These are phyloP conservation scores for Cercospora sp. DNA, from an alignment of 2,329 filamentous ascomycete species.

Conservation along the genomic window DNA sequence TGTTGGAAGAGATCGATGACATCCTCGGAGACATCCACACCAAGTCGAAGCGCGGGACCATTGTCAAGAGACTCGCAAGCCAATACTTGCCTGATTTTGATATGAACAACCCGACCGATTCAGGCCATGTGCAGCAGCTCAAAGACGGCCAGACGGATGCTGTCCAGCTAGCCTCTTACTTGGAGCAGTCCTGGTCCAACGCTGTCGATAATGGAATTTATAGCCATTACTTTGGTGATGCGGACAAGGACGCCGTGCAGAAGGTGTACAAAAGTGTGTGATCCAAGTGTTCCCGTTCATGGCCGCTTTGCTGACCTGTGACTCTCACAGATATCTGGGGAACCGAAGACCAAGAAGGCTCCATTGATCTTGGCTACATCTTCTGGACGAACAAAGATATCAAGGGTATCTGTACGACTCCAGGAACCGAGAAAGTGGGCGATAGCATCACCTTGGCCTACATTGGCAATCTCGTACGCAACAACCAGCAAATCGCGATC, in stretches of 20 bases:
- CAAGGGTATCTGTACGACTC: not conserved
- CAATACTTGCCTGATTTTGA: not conserved
- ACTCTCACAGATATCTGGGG: not conserved
- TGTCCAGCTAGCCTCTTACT: not conserved
- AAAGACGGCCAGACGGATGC: not conserved
- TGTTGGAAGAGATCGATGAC: not conserved
- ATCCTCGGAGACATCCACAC: not conserved
- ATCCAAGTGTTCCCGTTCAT: not conserved
- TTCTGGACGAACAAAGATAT: not conserved
- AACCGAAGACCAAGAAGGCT: not conserved
- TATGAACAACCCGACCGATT: not conserved
- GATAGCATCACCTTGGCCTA: not conserved
- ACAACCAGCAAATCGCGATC: not conserved
- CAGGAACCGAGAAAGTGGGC: not conserved
- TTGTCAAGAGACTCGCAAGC: not conserved
- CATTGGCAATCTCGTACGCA: not conserved
- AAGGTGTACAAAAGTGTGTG: not conserved
- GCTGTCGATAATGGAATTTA: not conserved
- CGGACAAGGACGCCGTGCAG: not conserved
- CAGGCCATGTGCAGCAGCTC: not conserved
- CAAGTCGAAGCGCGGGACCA: not conserved
- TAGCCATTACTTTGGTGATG: not conserved
- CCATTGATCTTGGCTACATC: not conserved
- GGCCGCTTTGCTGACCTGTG: not conserved
- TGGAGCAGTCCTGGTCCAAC: not conserved